Base-by-base conservation (phyloP, 2,329 filamentous ascomycete genomes). In the Calonectria montana region DNA sequence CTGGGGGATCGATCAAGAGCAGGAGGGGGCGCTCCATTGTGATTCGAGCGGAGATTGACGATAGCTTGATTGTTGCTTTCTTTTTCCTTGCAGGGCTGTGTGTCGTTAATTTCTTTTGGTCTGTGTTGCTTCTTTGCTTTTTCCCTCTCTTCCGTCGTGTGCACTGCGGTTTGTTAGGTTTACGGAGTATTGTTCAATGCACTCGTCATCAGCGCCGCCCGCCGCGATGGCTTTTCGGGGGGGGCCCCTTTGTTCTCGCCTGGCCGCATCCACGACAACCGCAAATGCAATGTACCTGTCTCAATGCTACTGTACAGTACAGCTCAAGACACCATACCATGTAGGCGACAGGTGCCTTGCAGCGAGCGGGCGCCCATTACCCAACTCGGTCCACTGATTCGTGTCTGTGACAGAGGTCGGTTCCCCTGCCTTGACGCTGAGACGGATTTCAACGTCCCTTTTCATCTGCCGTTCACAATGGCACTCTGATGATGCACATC, bases 31-130 rank as follows among this genome's bases (percentile, higher is more conserved):
- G 62, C 68, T 67, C 65, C 65, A 69, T 72, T 37, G 65, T 74
- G 66, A 76, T 74, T 74, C 71, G 69, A 43, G 63, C 71, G 41
- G 37, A 66, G 67, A 67, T 47, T 70, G 61, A 65, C 39, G 66
- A 67, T 61, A 39, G 50, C 66, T 55, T 53, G 45, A 65, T 48
- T 68, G 55, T 67, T 59, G 62, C 63, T 66, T 69, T 65, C 50
- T 61, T 64, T 65, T 64, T 63, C 21, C 64, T 47, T 53, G 67
- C 53, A 55, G 27, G 41, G 48, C 21, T 69, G 31, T 69, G 45
- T 31, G 31, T 61, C 45, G 37, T n/a, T 21, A 39, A 13, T 67
- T 31, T 29, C 25, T 59, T 64, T 57, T 61, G 27, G 41, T 59
- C 47, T 50, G 53, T 16, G 48, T 39, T 57, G 62, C 64, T 57